Conservation (phyloP, 495 filamentous ascomycete genomes). For the Lepidopterella palustris region DNA sequence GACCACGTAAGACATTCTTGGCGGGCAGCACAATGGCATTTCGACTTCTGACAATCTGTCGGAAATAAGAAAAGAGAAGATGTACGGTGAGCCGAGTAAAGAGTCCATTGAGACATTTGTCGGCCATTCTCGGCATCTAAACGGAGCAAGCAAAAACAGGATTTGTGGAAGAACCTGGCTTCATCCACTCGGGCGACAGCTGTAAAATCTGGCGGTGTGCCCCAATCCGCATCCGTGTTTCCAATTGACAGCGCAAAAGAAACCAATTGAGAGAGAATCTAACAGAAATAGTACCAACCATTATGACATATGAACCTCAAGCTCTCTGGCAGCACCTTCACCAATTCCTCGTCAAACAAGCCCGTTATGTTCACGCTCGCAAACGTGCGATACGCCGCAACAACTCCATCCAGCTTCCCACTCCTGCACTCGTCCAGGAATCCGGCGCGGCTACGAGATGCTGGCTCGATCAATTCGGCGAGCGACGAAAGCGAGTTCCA, state of each 20-base stretch:
- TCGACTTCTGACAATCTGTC: too few relatives aligned
- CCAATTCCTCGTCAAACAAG: constrained; percentile 41
- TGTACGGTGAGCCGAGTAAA: too few relatives aligned
- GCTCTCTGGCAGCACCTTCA: constrained; percentile 54
- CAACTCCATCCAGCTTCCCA: constrained; percentile 60
- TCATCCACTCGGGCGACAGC: too few relatives aligned
- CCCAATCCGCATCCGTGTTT: too few relatives aligned
- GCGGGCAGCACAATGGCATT: neutral
- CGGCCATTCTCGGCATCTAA: too few relatives aligned
- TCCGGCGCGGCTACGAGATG: constrained; percentile 49
- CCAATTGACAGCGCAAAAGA: neutral
- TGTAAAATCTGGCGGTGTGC: too few relatives aligned
- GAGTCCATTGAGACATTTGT: too few relatives aligned
- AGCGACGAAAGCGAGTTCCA: constrained; percentile 47
- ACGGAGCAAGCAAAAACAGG: too few relatives aligned
- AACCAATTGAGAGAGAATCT: neutral
- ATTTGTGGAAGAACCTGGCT: too few relatives aligned
- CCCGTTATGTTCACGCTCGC: constrained; percentile 61
- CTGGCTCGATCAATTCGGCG: constrained; percentile 46
- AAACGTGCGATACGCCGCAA: constrained; percentile 74
- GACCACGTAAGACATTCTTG: too few relatives aligned
- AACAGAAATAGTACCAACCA: constrained; percentile 37
- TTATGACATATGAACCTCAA: constrained; percentile 79
- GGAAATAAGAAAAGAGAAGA: too few relatives aligned
- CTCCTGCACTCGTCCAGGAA: constrained; percentile 69